Conservation (phyloP, 495 filamentous ascomycete genomes). For the Hypoxylon rickii region DNA sequence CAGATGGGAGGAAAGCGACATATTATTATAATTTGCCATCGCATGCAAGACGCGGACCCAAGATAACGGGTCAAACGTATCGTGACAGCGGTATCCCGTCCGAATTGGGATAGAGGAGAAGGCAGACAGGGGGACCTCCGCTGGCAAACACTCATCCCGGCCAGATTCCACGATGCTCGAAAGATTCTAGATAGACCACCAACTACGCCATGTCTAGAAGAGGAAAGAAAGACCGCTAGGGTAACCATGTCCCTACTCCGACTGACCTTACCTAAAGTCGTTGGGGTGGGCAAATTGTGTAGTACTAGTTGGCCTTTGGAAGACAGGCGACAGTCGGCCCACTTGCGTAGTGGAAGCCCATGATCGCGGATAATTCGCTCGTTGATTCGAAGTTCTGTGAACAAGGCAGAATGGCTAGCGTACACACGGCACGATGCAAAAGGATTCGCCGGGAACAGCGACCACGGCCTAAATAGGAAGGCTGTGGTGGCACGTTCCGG, state of each 20-base stretch:
- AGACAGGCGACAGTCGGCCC: slow-evolving; percentile 2
- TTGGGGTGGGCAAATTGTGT: too few relatives aligned
- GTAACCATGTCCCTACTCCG: neutral
- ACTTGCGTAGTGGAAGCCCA: slow-evolving; percentile 1
- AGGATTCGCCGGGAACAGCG: neutral
- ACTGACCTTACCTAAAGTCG: neutral
- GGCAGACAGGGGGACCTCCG: neutral
- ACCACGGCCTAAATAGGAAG: slow-evolving; percentile 12
- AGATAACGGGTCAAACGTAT: slow-evolving; percentile 3
- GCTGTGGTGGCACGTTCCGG: slow-evolving; percentile 5
- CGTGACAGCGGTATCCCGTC: neutral
- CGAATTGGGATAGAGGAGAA: neutral
- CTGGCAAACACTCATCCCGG: slow-evolving; percentile 2
- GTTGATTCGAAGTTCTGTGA: too few relatives aligned
- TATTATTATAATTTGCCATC: neutral
- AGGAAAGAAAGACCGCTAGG: slow-evolving; percentile 6
- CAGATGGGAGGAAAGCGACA: neutral
- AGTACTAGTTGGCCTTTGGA: neutral
- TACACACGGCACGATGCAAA: neutral
- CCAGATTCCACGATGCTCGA: neutral
- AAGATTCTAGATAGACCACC: slow-evolving; percentile 10
- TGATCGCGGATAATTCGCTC: too few relatives aligned
- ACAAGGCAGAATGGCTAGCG: neutral
- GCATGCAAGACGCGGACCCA: neutral
- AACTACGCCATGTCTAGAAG: slow-evolving; percentile 6